Evolutionary conservation across 768 basidiomycete species (phyloP), one percentile per base, ranked within the genome.

Genomic region (Neoboletus subvelutipes): DNA sequence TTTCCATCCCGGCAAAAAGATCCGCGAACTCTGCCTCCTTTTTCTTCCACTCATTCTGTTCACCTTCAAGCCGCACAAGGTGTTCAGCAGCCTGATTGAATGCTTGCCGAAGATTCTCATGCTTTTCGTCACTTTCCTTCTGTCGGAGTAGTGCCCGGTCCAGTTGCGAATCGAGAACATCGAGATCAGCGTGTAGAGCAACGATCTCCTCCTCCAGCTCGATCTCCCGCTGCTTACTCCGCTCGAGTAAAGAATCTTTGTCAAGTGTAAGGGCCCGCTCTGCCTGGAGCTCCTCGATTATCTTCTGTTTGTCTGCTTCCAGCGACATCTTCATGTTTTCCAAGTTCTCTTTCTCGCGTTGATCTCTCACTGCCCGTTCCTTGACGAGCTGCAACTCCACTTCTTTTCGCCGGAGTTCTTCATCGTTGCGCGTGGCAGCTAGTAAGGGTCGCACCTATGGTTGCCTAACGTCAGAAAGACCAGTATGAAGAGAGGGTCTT

Each of bases 351-450:
- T 83, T 82, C 72, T 95, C 96, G 55, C 80, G 80, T 63, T 89
- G 85, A 56, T 98, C 96, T 29, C 88, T 82, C 67, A 95, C 92
- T 0, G 92, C 93, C 9, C 90, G 79, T 66, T 97, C 94, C 67
- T 86, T 89, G 52, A 86, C 82, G 47, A 94, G 75, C 1, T 82
- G 76, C 13, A 98, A 76, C 66, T 99, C 97, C 2, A 85, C 78
- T 53, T 94, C 91, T 71, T 96, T 96, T 71, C 83, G 82, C 17
- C 90, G 82, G 6, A 98, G 80, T 68, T 96, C 96, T 40, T 95
- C 94, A 66, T 98, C 96, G 60, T 85, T 90, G 18, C 94, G 80
- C 2, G 96, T 96, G 0, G 95, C 95, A 22, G 92, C 92, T 31
- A 99, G 81, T 15, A 98, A 72, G 0, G 97, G 97, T 34, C 95